A percentile compares a stretch with the other conserved stretches of the same genome.
These are phyloP conservation scores for Cutaneotrichosporon sp. DNA, from an alignment of 1,284 basidiomycete genomes.

Conservation along the genomic window DNA sequence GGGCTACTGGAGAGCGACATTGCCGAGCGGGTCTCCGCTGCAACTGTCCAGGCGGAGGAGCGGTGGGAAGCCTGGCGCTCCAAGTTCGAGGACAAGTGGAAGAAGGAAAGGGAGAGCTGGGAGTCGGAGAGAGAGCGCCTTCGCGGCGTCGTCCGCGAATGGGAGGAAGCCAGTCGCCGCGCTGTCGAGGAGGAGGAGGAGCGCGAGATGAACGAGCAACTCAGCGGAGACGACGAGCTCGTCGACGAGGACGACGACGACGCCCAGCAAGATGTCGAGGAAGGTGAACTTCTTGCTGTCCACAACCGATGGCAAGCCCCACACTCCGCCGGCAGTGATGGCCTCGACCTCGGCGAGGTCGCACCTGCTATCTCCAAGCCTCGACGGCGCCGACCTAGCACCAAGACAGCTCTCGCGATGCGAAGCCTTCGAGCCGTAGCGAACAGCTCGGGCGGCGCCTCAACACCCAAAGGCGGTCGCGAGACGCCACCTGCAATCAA, in stretches of 20 bases:
- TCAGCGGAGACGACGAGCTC: slow-evolving; percentile 45
- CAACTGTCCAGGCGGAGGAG: slow-evolving; percentile 62
- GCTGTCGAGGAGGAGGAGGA: slow-evolving; percentile 55
- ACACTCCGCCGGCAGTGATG: background rate
- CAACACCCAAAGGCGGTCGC: slow-evolving; percentile 32
- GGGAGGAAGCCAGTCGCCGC: slow-evolving; percentile 63
- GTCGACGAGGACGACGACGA: slow-evolving; percentile 36
- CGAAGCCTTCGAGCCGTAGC: slow-evolving; percentile 38
- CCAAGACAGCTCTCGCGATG: slow-evolving; percentile 37
- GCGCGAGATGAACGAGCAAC: slow-evolving; percentile 47
- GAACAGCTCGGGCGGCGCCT: slow-evolving; percentile 23
- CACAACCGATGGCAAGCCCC: slow-evolving; percentile 19
- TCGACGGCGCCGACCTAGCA: slow-evolving; percentile 39
- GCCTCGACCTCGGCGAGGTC: slow-evolving; percentile 9
- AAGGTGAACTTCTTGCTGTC: slow-evolving; percentile 18
- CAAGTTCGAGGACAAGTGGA: slow-evolving; percentile 72
- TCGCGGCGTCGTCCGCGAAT: slow-evolving; percentile 71
- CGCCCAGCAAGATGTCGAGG: slow-evolving; percentile 28
- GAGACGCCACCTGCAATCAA: slow-evolving; percentile 4
- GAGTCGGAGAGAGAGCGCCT: slow-evolving; percentile 74
- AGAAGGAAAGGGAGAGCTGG: slow-evolving; percentile 75
- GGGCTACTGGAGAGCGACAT: slow-evolving; percentile 55
- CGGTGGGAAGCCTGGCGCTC: slow-evolving; percentile 65
- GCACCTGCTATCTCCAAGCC: slow-evolving; percentile 19
- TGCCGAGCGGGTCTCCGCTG: slow-evolving; percentile 55